Evolutionary conservation across 352 stramenopile genomes (phyloP), one percentile per base, ranked within the genome.

Genomic region (Phytophthora uliginosa): DNA sequence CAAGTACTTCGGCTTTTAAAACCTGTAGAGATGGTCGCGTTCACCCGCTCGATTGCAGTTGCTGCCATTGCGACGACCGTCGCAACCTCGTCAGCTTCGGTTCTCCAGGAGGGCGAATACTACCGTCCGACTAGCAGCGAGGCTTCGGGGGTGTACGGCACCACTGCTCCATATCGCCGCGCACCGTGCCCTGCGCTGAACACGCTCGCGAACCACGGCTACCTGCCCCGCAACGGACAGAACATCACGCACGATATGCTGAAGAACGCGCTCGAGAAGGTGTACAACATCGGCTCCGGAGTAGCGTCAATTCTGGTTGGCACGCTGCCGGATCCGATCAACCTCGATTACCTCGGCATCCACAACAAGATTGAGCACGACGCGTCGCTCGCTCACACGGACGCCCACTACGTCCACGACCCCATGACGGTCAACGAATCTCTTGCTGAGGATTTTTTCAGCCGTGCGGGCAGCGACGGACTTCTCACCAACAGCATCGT

Each of bases 331-430:
- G 66, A 74, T 31, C 56, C 68, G 18, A 68, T 83, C 47, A 69
- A 54, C n/a, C 66, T 90, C 13, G 65, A 81, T 60, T 78, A 85
- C 47, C 76, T 90, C 24, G 57, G 67, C 54, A 74, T 60, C 13
- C 82, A 87, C 71, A 85, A 84, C 69, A 62, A 53, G 7, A 71
- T 78, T 42, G 83, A 89, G 55, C 81, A 88, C 57, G 83, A 91
- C 50, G 73, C 73, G 59, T 91, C 83, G 42, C 66, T 91, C 8
- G 71, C 70, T 13, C 81, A 85, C 52, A 50, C 58, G 0, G 82
- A 88, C 45, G 56, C 67, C 9, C 78, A 76, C 59, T 77, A 71
- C 50, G 78, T 73, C 38, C 28, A 57, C 28, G 74, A 89, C 66
- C 74, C 78, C 4, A 69, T 76, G 42, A 31, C 40, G n/a, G 64